A percentile compares a stretch with the other conserved stretches of the same genome.
Conservation (phyloP, 257 asterid genomes). For the Solanum arcanum region DNA sequence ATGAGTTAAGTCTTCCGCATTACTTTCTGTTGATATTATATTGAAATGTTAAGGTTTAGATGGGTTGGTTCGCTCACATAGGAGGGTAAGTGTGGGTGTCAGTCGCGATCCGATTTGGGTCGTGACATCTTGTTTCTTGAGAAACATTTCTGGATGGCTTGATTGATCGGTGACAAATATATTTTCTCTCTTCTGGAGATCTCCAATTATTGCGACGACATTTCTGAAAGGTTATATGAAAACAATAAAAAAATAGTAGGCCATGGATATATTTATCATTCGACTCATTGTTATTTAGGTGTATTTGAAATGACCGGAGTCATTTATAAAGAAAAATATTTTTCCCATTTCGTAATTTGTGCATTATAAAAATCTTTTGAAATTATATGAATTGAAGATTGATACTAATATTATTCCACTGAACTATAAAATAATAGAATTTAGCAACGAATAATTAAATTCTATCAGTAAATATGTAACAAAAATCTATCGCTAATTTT, state of each 20-base stretch:
- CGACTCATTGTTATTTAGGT: not conserved
- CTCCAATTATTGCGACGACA: conserved; percentile 16
- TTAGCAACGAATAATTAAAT: not conserved
- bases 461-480: not conserved
- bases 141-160: not conserved
- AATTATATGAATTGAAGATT: not conserved
- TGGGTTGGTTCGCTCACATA: too few species aligned
- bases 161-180: not conserved
- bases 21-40: too few species aligned
- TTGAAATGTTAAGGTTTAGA: too few species aligned
- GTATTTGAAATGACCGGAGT: not conserved
- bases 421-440: not conserved
- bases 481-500: not conserved
- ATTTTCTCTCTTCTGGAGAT: not conserved
- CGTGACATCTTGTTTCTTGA: not conserved
- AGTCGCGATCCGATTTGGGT: too few species aligned
- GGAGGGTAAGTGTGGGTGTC: too few species aligned
- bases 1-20: too few species aligned
- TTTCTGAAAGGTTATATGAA: conserved; percentile 1
- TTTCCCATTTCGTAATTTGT: not conserved
- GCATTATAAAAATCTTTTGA: not conserved
- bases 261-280: not conserved
- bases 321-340: not conserved
- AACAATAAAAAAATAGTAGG: not conserved
- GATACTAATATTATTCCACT: not conserved